Base-by-base conservation (phyloP, 2,329 filamentous ascomycete genomes). In the Dactylella cylindrospora region DNA sequence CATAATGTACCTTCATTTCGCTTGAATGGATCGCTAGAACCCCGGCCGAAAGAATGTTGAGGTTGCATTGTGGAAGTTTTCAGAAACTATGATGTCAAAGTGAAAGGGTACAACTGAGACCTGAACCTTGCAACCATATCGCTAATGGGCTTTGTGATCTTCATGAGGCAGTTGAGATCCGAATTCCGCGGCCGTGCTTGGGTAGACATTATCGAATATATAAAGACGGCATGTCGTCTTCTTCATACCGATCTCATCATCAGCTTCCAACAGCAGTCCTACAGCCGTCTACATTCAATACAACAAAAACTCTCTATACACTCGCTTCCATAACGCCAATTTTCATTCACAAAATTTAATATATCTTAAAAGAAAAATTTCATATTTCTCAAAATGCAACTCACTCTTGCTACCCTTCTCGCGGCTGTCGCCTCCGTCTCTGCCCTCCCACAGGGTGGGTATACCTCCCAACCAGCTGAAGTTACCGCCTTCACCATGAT, bases 381-480 rank as follows among this genome's bases (percentile, higher is more conserved):
- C 35, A 40, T 9, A 40, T 23, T 20, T 40, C 35, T 39, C 35
- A 62, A 46, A 54, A 62, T 62, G 57, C 51, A 62, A 41, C 44
- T 50, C 49, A 54, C 57, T 23, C 29, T 62, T 39, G 59, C 45
- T 52, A 45, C 59, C 39, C 13, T 57, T 25, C 31, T 64, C 41
- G 51, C 59, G 43, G 41, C 52, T 20, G 44, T 31, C 32, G 28
- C 51, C 23, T 47, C 51, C 7, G 59, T 52, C 17, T 49, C 59
- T 33, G 57, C 57, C 15, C 49, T 38, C 1, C 57, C 57, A 33
- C n/a, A n/a, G n/a, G n/a, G n/a, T n/a, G n/a, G n/a, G n/a, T n/a
- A n/a, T n/a, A 26, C 33, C 8, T 9, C 49, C 9, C 15, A 31
- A n/a, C 33, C 36, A n/a, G 23, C 49, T 22, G 29, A 49, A 12